Evolutionary conservation across 2,329 filamentous ascomycete genomes (phyloP).

Genomic region (Aspergillus tubingensis): DNA sequence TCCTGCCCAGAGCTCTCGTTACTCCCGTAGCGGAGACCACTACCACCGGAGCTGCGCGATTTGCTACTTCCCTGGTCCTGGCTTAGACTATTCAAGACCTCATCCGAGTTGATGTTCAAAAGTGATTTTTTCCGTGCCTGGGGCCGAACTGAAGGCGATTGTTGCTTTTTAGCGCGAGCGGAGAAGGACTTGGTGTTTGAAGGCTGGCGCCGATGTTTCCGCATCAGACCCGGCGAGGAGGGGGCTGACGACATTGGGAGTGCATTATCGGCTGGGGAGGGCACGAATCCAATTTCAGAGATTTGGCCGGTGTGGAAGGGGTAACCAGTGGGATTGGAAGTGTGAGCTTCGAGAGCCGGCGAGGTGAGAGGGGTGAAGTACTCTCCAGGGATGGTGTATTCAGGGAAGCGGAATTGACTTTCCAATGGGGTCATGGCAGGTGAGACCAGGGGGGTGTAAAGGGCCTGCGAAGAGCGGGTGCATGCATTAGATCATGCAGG

Average conservation of each 20-base stretch:
- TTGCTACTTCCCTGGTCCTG: conserved; percentile 34
- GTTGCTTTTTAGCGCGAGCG: conserved; percentile 42
- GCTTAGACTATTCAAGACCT: conserved; percentile 38
- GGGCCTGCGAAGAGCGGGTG: conserved; percentile 35
- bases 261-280: conserved; percentile 45
- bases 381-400: conserved; percentile 51
- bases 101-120: conserved; percentile 35
- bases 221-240: conserved; percentile 36
- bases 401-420: conserved; percentile 48
- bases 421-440: conserved; percentile 54
- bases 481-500: conserved; percentile 20
- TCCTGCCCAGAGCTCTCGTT: conserved; percentile 50
- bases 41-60: conserved; percentile 28
- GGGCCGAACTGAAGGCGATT: conserved; percentile 48
- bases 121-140: conserved; percentile 40
- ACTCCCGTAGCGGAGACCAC: conserved; percentile 39
- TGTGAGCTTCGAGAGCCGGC: conserved; percentile 52
- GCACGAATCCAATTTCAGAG: conserved; percentile 44
- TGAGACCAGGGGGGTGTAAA: conserved; percentile 53
- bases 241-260: conserved; percentile 35
- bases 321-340: conserved; percentile 38
- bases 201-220: conserved; percentile 43
- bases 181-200: conserved; percentile 37
- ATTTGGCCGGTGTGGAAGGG: conserved; percentile 38
- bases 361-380: conserved; percentile 55